Base-by-base conservation (phyloP, 108 stramenopile genomes). In the Poteriospumella lacustris region DNA sequence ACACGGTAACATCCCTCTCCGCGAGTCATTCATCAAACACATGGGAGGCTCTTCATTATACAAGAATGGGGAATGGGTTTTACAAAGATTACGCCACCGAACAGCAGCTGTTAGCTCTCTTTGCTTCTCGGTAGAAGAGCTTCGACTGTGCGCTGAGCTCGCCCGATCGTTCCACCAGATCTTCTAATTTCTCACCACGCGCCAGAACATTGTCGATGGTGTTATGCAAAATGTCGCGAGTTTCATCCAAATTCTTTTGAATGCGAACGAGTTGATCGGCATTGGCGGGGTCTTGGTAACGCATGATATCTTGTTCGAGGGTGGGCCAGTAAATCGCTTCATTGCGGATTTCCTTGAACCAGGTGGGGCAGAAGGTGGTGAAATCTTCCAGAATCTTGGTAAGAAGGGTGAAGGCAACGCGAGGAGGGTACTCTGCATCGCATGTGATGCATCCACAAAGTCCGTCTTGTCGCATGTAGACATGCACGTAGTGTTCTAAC, bases 61-160 rank as follows among this genome's bases (percentile, higher is more conserved):
- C n/a, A n/a, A n/a, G n/a, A n/a, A n/a, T n/a, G n/a, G n/a, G n/a
- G n/a, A n/a, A n/a, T n/a, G n/a, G n/a, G n/a, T n/a, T n/a, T n/a
- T n/a, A n/a, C n/a, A n/a, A n/a, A n/a, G n/a, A n/a, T 38, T 56
- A 73, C 5, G 36, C 12, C 9, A 73, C 70, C 12, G 70, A 91
- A 88, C 98, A 99, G 85, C 98, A 99, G 78, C 90, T 89, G 84
- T 99, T 97, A 44, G 96, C 97, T 88, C 95, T 95, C 84, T 93
- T 94, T 26, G 98, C 98, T 75, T 95, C 94, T 80, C 94, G 95
- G 91, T 99, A 99, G 86, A 99, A 99, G 91, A 97, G 91, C 90
- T 98, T 98, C 79, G 91, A 92, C 82, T 98, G 97, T 62, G 89
- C 87, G 75, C 90, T 92, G 75, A 99, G 85, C 81, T 97, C 97